phyloP scores from a whole-genome alignment of 148 eudicot species.

The Nepenthes mirabilis region DNA sequence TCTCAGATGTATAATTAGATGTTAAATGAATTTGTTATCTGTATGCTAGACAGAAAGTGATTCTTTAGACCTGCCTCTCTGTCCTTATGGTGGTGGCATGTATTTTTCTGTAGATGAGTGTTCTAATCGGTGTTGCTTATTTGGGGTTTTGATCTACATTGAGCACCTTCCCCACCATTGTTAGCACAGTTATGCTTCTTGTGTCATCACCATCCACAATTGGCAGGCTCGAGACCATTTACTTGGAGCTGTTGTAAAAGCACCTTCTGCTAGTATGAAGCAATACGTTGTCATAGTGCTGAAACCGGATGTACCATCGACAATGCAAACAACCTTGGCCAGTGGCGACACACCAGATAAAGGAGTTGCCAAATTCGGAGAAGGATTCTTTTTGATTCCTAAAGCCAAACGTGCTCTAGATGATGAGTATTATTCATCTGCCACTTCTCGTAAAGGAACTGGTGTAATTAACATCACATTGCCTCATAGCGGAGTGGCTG shows the following conservation, averaged over 20 bases:
- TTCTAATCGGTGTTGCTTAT: too few relatives aligned
- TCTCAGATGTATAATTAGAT: too few relatives aligned
- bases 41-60: too few relatives aligned
- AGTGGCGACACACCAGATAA: constrained; percentile 21
- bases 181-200: too few relatives aligned
- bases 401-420: constrained; percentile 65
- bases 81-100: too few relatives aligned
- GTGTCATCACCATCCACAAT: constrained; percentile 8
- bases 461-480: constrained; percentile 55
- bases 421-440: constrained; percentile 68
- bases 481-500: constrained; percentile 73
- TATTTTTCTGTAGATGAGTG: too few relatives aligned
- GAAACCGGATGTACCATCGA: constrained; percentile 58
- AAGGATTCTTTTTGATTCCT: constrained; percentile 47
- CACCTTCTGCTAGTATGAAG: constrained; percentile 42
- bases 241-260: constrained; percentile 74
- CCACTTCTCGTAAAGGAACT: constrained; percentile 59
- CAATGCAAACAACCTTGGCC: constrained; percentile 24
- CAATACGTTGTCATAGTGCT: constrained; percentile 58
- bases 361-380: constrained; percentile 36
- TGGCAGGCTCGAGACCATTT: constrained; percentile 77
- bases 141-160: too few relatives aligned
- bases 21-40: too few relatives aligned
- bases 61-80: too few relatives aligned
- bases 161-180: too few relatives aligned